Conservation (phyloP, 768 basidiomycete genomes). For the Cystoderma amianthinum region DNA sequence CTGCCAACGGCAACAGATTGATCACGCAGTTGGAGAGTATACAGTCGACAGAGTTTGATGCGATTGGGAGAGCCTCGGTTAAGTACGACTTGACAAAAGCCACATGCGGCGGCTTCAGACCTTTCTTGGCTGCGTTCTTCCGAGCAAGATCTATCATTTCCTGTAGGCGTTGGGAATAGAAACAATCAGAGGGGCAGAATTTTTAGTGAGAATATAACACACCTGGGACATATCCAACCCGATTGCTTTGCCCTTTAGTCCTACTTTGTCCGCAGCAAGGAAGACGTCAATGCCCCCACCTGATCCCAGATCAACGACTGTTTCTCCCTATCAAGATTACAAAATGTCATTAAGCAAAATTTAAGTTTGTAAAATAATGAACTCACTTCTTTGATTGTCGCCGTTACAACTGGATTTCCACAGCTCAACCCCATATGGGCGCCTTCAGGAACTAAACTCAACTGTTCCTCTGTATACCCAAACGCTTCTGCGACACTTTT, state of each 20-base stretch:
- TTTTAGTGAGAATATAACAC: no score
- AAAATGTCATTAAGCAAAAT: no score
- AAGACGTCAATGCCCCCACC: slow-evolving; percentile 53
- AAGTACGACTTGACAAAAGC: slow-evolving; percentile 38
- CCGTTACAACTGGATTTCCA: slow-evolving; percentile 43
- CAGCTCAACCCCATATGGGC: slow-evolving; percentile 47
- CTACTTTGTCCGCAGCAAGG: slow-evolving; percentile 43
- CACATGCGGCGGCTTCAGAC: slow-evolving; percentile 39
- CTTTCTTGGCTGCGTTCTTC: slow-evolving; percentile 30
- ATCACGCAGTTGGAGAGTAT: slow-evolving; percentile 54
- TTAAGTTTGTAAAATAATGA: not conserved
- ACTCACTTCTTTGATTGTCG: slow-evolving; percentile 36
- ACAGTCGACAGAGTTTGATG: slow-evolving; percentile 42
- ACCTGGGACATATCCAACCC: slow-evolving; percentile 49
- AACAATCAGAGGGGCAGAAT: not conserved
- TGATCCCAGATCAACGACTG: slow-evolving; percentile 48
- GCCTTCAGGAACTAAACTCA: slow-evolving; percentile 32
- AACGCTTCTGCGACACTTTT: slow-evolving; percentile 31
- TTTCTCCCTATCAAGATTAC: no score
- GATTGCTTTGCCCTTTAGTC: slow-evolving; percentile 40
- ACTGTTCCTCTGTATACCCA: slow-evolving; percentile 39
- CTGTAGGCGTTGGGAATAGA: slow-evolving; percentile 15
- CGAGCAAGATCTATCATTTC: slow-evolving; percentile 47
- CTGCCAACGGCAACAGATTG: slow-evolving; percentile 43
- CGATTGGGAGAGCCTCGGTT: slow-evolving; percentile 39